phyloP scores from a whole-genome alignment of 345 rosid genomes.

The Brassica cretica region DNA sequence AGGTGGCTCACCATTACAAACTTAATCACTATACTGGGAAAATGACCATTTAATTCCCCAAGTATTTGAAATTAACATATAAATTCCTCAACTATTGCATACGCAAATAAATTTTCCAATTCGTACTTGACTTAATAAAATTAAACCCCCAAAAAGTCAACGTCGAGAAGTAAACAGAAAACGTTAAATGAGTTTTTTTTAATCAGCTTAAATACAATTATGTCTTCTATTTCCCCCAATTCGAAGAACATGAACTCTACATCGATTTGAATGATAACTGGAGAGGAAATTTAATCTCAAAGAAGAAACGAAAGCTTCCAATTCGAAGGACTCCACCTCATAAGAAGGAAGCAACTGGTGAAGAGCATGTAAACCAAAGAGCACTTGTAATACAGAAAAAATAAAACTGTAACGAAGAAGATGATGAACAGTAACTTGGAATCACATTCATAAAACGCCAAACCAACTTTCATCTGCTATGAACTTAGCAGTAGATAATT shows the following conservation, averaged over 20 bases:
- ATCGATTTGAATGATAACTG: not conserved
- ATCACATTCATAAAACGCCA: not conserved
- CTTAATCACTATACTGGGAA: too few species aligned
- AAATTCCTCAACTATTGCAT: too few species aligned
- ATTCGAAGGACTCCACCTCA: not conserved
- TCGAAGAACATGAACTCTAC: not conserved
- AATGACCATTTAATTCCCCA: too few species aligned
- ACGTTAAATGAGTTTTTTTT: not conserved
- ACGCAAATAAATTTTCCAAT: too few species aligned
- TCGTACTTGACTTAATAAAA: too few species aligned
- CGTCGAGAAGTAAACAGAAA: not conserved
- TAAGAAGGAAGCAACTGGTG: not conserved
- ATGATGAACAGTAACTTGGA: not conserved
- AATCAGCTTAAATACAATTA: not conserved
- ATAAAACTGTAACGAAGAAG: not conserved
- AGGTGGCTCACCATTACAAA: too few species aligned
- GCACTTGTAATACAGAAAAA: not conserved
- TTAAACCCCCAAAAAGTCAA: too few species aligned
- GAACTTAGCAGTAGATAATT: not conserved
- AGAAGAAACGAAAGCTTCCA: too few species aligned
- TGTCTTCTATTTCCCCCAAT: not conserved
- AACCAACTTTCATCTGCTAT: not conserved
- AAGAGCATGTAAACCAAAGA: not conserved
- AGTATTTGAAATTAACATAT: too few species aligned
- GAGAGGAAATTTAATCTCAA: too few species aligned